Evolutionary conservation across 768 basidiomycete species (phyloP).

Genomic region (Tylopilus sp.): DNA sequence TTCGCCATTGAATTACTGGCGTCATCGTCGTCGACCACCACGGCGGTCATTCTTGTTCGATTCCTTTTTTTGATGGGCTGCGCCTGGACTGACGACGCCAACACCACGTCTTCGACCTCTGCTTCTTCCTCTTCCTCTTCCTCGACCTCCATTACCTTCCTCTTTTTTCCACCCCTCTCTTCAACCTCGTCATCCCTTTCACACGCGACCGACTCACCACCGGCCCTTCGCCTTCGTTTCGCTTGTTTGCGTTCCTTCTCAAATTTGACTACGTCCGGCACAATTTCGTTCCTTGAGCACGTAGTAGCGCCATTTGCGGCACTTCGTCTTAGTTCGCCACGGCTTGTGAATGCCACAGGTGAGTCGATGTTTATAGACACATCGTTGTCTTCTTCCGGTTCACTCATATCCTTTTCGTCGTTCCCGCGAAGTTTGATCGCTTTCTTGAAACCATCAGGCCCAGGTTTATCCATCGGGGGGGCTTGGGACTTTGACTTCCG

Average conservation of each 20-base stretch:
- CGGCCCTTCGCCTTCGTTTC: slow-evolving; percentile 31
- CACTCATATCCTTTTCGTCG: not conserved
- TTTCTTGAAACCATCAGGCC: not conserved
- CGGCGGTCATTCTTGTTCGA: not conserved
- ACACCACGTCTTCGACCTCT: slow-evolving; percentile 17
- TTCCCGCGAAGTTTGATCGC: not conserved
- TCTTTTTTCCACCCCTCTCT: slow-evolving; percentile 16
- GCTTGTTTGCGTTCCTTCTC: slow-evolving; percentile 59
- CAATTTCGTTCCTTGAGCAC: slow-evolving; percentile 49
- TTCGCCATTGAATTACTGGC: not conserved
- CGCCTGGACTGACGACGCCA: slow-evolving; percentile 5
- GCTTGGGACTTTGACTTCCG: slow-evolving; percentile 3
- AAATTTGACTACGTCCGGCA: slow-evolving; percentile 73
- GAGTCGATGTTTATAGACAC: slow-evolving; percentile 11
- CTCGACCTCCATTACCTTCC: slow-evolving; percentile 16
- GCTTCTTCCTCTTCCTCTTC: slow-evolving; percentile 25
- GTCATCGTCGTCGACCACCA: slow-evolving; percentile 4
- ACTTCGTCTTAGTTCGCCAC: slow-evolving; percentile 37
- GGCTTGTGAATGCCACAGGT: slow-evolving; percentile 11
- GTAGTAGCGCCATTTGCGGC: slow-evolving; percentile 53
- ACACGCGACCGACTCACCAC: slow-evolving; percentile 25
- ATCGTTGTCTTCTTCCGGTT: slow-evolving; percentile 1
- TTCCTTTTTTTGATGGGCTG: slow-evolving; percentile 10
- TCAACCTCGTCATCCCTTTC: slow-evolving; percentile 17
- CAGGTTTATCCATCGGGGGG: slow-evolving; percentile 3